These are phyloP conservation scores for Agastache rugosa DNA, from an alignment of 257 asterid species.

Conservation along the genomic window DNA sequence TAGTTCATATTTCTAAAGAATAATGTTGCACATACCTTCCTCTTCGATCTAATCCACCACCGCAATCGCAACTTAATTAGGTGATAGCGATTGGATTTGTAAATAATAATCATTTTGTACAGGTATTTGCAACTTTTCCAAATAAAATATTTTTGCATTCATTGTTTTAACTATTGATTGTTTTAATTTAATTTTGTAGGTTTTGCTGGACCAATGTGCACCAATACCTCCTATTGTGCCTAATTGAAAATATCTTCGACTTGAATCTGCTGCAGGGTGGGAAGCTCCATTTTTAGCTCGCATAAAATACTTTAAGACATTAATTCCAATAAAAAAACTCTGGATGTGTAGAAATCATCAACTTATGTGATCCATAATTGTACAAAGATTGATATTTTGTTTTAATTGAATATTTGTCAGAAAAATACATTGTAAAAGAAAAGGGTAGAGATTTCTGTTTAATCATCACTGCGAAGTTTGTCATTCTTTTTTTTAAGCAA, in stretches of 20 bases:
- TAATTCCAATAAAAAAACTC: not conserved
- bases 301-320: not conserved
- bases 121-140: not conserved
- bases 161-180: not conserved
- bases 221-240: constrained; percentile 1
- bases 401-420: no score
- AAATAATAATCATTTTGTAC: not conserved
- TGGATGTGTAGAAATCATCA: not conserved
- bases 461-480: no score
- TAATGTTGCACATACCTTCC: not conserved
- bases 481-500: no score
- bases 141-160: not conserved
- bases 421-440: no score
- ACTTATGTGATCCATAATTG: not conserved
- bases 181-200: not conserved
- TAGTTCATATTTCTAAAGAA: not conserved
- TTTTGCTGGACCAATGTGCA: not conserved
- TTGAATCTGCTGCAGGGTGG: not conserved
- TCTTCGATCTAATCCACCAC: not conserved
- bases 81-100: not conserved
- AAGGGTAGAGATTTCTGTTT: no score
- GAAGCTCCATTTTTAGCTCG: not conserved
- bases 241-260: not conserved
- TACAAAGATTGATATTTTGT: no score
- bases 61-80: not conserved